Evolutionary conservation across 345 rosid genomes (phyloP), one percentile per base, ranked within the genome.

Genomic region (Citrus unshiu): DNA sequence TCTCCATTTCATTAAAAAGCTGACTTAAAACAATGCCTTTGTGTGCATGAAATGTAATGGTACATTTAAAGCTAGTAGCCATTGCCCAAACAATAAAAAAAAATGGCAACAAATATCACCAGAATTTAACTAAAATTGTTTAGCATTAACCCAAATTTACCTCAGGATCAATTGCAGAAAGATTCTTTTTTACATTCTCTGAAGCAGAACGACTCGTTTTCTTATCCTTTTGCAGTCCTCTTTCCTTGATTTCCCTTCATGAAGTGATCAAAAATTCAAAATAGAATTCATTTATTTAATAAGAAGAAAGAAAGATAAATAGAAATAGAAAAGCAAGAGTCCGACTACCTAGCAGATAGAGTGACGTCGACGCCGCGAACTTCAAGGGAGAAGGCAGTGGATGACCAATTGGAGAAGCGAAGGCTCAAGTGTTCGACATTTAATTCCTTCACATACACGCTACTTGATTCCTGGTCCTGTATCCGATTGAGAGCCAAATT

Each of bases 151-250:
- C 49, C 5, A 60, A n/a, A 68, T 39, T 64, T 83, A 95, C 99
- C 96, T 93, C 93, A 56, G 98, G 93, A 83, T 95, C 99, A 59
- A 92, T 79, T 37, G 75, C 85, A 14, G 84, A 89, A 24, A 95
- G 80, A 69, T 76, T 82, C 87, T 85, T 87, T 79, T 85, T 87
- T 57, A 87, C 78, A 81, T 91, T 88, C 79, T 82, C 82, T 5
- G 72, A 75, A 27, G 78, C 81, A 18, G 67, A 75, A 43, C 82
- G 81, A 67, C 59, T 67, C 59, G 82, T 80, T 63, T 79, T 84
- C 81, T 74, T 49, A 73, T 5, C 70, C 79, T 81, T 82, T 56
- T 82, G 81, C 40, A 68, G 72, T 65, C 87, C 77, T 76, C 67
- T 83, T 13, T 88, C 85, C 65, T 82, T 83, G 81, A 73, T 81